Evolutionary conservation across 2,329 filamentous ascomycete genomes (phyloP), one percentile per base, ranked within the genome.

Genomic region (Coniochaeta prunicola): DNA sequence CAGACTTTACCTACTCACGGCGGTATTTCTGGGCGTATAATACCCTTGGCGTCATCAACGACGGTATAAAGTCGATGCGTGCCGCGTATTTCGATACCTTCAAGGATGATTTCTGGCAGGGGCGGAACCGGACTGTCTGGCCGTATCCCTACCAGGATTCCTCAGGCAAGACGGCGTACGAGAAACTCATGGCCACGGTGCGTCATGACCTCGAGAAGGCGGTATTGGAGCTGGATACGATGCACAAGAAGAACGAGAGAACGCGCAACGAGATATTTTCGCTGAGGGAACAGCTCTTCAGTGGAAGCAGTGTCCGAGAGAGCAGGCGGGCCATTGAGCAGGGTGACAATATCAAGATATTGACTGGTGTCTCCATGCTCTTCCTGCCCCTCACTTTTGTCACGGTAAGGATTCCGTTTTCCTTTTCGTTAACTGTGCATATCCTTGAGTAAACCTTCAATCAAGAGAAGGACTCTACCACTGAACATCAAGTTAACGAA

Each of bases 21-120:
- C 77, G 83, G 17, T 86, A 86, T 64, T 86, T 86, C 65, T 86
- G 83, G 78, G 82, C 81, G 0, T 84, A 80, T 64, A 83, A 85
- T 68, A 83, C 82, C 3, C 76, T 85, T 3, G 82, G 80, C 36
- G 80, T 82, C 34, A 79, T 86, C 64, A 85, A 84, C 64, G 80
- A 82, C 55, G 78, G 77, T 61, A 83, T 86, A 66, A 80, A 81
- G 63, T 75, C 79, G 31, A 85, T 85, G 76, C 74, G 83, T 10
- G 73, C 80, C 53, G 76, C 81, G 10, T 86, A 83, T 65, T 71
- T 78, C 58, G 78, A 83, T 57, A 82, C 78, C 2, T 86, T 86
- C 65, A 82, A 77, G 1, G 77, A 81, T 5, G 78, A 81, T 7
- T 82, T 86, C 40, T 86, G 82, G 82, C 74, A 77, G 36, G 83